A percentile compares a stretch with the other conserved stretches of the same genome.
Evolutionary conservation across 768 basidiomycete genomes (phyloP).

Genomic region (Imleria badia): DNA sequence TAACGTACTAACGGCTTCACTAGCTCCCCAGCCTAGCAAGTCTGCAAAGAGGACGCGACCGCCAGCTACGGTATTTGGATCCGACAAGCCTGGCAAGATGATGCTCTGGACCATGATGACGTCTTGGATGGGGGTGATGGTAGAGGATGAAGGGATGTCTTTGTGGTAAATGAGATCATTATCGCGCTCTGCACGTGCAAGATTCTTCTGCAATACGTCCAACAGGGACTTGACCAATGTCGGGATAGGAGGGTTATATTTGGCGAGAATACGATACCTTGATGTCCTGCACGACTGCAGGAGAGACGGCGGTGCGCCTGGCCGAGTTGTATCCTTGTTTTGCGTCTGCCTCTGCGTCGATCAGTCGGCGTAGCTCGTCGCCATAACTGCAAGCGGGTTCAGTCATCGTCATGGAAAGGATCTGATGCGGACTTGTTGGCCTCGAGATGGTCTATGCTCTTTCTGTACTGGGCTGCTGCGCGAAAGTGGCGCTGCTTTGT

Average conservation of each 20-base stretch:
- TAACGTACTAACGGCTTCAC: conserved; percentile 78
- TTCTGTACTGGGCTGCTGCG: conserved; percentile 86
- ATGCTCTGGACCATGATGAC: conserved; percentile 64
- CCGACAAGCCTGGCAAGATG: conserved; percentile 53
- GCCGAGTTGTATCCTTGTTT: conserved; percentile 70
- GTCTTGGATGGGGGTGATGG: conserved; percentile 62
- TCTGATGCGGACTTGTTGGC: conserved; percentile 53
- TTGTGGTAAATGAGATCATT: conserved; percentile 96
- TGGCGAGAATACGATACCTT: conserved; percentile 48
- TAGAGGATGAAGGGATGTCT: conserved; percentile 71
- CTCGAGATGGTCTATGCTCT: conserved; percentile 86
- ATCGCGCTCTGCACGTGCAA: conserved; percentile 78
- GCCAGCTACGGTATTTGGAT: conserved; percentile 58
- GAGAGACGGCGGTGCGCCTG: conserved; percentile 58
- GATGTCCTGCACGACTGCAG: conserved; percentile 71
- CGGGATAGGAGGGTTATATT: background rate
- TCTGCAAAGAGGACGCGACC: conserved; percentile 67
- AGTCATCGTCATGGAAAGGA: background rate
- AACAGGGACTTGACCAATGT: conserved; percentile 61
- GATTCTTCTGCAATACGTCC: conserved; percentile 63
- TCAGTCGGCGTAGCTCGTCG: conserved; percentile 76
- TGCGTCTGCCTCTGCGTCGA: conserved; percentile 62
- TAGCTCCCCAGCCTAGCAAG: conserved; percentile 83
- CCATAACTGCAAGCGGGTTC: conserved; percentile 65
- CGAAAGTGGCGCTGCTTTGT: conserved; percentile 84